Evolutionary conservation across 2,329 filamentous ascomycete species (phyloP).

Genomic region (Sordariomycetes sp.): DNA sequence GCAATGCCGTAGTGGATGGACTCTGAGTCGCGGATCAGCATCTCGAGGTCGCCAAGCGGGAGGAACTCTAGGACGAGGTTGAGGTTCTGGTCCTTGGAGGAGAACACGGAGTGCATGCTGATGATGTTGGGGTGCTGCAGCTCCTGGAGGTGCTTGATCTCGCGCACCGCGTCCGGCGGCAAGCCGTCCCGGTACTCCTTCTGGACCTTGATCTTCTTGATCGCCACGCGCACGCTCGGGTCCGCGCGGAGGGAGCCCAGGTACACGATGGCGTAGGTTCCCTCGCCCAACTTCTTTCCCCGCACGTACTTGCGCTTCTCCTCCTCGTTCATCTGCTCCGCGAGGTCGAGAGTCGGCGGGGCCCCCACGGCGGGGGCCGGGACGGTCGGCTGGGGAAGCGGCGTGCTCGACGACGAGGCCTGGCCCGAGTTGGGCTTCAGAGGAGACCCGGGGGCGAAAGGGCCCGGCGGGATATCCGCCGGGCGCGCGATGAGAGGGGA

Average conservation of each 20-base stretch:
- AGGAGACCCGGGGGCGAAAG: slow-evolving; percentile 7
- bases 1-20: slow-evolving; percentile 69
- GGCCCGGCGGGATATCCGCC: slow-evolving; percentile 7
- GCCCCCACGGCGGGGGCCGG: slow-evolving; percentile 14
- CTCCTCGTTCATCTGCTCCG: slow-evolving; percentile 72
- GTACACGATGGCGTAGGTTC: slow-evolving; percentile 94
- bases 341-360: slow-evolving; percentile 38
- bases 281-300: slow-evolving; percentile 85
- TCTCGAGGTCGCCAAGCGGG: slow-evolving; percentile 86
- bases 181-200: slow-evolving; percentile 84
- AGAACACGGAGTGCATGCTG: slow-evolving; percentile 82
- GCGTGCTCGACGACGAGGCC: slow-evolving; percentile 14
- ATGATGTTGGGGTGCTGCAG: slow-evolving; percentile 94
- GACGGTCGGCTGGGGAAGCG: slow-evolving; percentile 11
- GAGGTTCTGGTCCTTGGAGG: slow-evolving; percentile 90
- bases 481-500: slow-evolving; percentile 21
- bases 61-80: slow-evolving; percentile 92
- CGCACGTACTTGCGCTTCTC: slow-evolving; percentile 85
- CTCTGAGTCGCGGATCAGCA: slow-evolving; percentile 77
- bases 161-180: slow-evolving; percentile 85
- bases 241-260: slow-evolving; percentile 67
- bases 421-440: slow-evolving; percentile 14
- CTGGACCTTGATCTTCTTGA: slow-evolving; percentile 85
- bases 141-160: slow-evolving; percentile 92
- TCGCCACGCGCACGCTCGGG: slow-evolving; percentile 66